A percentile compares a stretch with the other conserved stretches of the same genome.
Conservation (phyloP, 1,139 yeast species). For the Geotrichum restrictum region DNA sequence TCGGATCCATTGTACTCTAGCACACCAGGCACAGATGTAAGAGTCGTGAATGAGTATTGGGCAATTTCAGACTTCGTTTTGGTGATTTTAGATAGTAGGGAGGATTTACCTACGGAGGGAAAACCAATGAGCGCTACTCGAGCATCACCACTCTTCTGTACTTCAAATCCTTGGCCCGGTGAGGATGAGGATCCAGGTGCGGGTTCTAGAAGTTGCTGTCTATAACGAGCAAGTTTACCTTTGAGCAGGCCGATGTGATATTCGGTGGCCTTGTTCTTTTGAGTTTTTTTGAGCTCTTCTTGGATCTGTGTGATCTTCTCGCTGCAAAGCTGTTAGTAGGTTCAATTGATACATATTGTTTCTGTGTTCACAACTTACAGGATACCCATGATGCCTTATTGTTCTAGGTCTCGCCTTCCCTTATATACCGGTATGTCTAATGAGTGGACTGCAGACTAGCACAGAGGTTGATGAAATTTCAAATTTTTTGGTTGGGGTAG, state of each 20-base stretch:
- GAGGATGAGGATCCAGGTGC: conserved; percentile 70
- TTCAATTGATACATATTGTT: not conserved
- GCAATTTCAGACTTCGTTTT: conserved; percentile 94
- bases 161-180: conserved; percentile 92
- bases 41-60: conserved; percentile 88
- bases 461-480: too few relatives aligned
- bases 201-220: conserved; percentile 89
- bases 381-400: conserved; percentile 11
- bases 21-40: conserved; percentile 95
- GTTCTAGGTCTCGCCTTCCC: not conserved
- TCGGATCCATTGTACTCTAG: conserved; percentile 94
- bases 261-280: conserved; percentile 96
- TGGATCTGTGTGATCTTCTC: conserved; percentile 89
- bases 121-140: conserved; percentile 92
- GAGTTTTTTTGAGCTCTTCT: conserved; percentile 91
- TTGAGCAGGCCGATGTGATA: conserved; percentile 90
- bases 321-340: not conserved
- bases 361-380: conserved; percentile 3
- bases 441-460: too few relatives aligned
- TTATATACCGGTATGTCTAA: too few relatives aligned
- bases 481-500: too few relatives aligned
- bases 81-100: conserved; percentile 77
- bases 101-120: conserved; percentile 96
- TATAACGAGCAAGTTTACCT: conserved; percentile 90
- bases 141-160: conserved; percentile 93